These are phyloP conservation scores for Paraglomus brasilianum DNA, from an alignment of 192 early-diverging fungal genomes.

Conservation along the genomic window DNA sequence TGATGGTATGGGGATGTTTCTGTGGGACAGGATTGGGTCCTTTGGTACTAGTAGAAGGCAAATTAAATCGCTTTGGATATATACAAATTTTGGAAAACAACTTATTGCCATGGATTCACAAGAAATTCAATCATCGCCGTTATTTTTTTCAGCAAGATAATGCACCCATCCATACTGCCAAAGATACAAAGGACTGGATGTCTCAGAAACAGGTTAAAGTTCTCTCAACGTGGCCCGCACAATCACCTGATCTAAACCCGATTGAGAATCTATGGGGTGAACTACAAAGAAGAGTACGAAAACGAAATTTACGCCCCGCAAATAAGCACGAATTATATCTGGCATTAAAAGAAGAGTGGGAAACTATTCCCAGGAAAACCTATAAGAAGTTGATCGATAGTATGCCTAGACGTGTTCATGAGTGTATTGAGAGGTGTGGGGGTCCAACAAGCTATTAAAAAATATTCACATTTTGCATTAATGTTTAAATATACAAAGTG, in stretches of 20 bases:
- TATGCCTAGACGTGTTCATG: slow-evolving; percentile 6
- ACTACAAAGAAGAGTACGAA: too few species aligned
- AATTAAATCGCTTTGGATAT: too few species aligned
- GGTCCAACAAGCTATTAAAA: background rate
- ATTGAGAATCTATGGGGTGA: background rate
- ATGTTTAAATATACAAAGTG: too few species aligned
- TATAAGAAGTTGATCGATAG: slow-evolving; percentile 11
- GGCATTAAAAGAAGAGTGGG: slow-evolving; percentile 13
- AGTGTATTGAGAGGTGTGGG: background rate
- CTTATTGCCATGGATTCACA: too few species aligned
- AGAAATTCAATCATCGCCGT: slow-evolving; percentile 16
- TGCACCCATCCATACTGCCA: slow-evolving; percentile 6
- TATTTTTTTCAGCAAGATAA: slow-evolving; percentile 20
- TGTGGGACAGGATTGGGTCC: too few species aligned
- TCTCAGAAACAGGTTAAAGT: slow-evolving; percentile 2
- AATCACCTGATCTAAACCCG: slow-evolving; percentile 5
- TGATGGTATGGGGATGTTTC: too few species aligned
- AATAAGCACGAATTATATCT: slow-evolving; percentile 6
- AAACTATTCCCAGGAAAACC: slow-evolving; percentile 5
- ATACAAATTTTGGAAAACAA: too few species aligned
- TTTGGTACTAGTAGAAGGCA: too few species aligned
- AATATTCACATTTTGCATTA: too few species aligned
- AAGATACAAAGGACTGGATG: slow-evolving; percentile 8
- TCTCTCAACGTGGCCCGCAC: slow-evolving; percentile 3
- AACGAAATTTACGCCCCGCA: slow-evolving; percentile 3